Conservation (phyloP, 2,329 filamentous ascomycete genomes). For the Blastomyces percursus region DNA sequence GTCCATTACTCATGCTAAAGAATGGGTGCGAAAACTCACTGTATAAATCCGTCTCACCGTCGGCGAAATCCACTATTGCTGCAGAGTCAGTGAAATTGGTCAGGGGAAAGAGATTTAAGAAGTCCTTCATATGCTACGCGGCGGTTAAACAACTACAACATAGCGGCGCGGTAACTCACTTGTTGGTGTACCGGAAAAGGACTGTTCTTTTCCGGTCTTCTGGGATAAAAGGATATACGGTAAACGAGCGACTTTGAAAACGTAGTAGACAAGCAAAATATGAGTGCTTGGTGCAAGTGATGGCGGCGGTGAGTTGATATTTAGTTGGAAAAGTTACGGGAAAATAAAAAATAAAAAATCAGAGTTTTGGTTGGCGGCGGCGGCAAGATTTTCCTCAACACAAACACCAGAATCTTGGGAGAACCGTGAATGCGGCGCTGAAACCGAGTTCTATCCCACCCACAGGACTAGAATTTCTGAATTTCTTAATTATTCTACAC, state of each 20-base stretch:
- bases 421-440: neutral
- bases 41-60: constrained; percentile 50
- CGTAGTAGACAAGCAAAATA: neutral
- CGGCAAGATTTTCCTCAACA: constrained; percentile 3
- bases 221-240: neutral
- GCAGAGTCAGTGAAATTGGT: neutral
- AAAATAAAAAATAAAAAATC: neutral
- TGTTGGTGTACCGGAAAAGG: neutral
- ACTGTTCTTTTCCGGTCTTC: neutral
- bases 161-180: neutral
- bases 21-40: constrained; percentile 43
- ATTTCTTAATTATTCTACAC: neutral
- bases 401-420: neutral
- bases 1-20: neutral
- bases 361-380: constrained; percentile 2
- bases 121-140: neutral
- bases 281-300: neutral
- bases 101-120: neutral
- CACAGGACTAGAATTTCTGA: neutral
- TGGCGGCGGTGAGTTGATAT: neutral
- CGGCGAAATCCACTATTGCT: constrained; percentile 23
- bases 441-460: neutral
- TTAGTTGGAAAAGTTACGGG: neutral
- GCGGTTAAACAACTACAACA: neutral
- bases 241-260: constrained; percentile 5